Base-by-base conservation (phyloP, 306 rosid genomes). In the Acacia melanoxylon region DNA sequence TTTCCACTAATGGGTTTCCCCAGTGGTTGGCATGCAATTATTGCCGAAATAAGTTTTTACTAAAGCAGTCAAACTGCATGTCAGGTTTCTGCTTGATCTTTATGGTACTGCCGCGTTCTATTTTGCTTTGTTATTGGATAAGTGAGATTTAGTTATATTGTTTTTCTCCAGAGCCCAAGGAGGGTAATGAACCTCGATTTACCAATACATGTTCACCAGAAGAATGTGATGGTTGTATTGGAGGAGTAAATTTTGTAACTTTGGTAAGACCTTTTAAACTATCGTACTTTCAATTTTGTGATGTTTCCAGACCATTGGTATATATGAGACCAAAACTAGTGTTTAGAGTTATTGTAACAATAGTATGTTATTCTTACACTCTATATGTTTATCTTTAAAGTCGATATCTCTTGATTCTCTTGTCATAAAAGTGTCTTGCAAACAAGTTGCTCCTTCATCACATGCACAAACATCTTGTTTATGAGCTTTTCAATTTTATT, bases 221-320 rank as follows among this genome's bases (percentile, higher is more conserved):
- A 44, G 91, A 74, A 68, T 49, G 84, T 78, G 84, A 78, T 66
- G 80, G 89, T 75, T 93, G 97, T 85, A 81, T 84, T 79, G 97
- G 95, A 4, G 98, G 99, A 83, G 89, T 92, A 75, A 97, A 95
- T 83, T 91, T 93, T 82, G 79, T 93, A 72, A 91, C 98, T 44
- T 72, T 93, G 99, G 99, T 93, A 72, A 45, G 92, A 65, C 74
- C 61, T 77, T 82, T 83, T 4, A 29, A 78, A 82, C 15, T n/a
- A 22, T 85, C 76, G 20, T 52, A 49, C 54, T 74, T 78, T 67
- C 33, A 41, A 48, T 81, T 31, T 61, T 78, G 22, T 81, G 65
- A 66, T 65, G 58, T 78, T 49, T 78, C 27, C 22, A 31, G 80
- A 65, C 58, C 83, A 51, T 68, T 54, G 31, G 68, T 31, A 67